Conservation (phyloP, 129 eudicot genomes). For the Chrysanthemum seticuspe region DNA sequence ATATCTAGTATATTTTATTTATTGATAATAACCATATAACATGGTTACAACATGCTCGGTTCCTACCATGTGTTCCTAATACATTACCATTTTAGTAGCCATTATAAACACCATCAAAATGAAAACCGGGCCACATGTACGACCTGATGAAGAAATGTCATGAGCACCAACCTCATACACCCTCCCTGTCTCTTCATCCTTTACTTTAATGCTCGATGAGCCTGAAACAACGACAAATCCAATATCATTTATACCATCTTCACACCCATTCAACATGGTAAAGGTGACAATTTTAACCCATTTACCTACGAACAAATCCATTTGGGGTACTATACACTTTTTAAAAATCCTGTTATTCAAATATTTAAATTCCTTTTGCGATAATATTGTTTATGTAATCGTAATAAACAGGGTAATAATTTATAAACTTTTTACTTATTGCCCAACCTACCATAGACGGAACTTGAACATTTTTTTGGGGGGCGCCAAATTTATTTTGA, state of each 20-base stretch:
- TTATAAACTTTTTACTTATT: not conserved
- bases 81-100: conserved; percentile 26
- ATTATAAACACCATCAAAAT: conserved; percentile 35
- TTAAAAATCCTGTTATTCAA: too few species aligned
- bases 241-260: not conserved
- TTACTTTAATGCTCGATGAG: conserved; percentile 78
- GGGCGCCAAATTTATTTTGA: too few species aligned
- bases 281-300: not conserved
- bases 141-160: conserved; percentile 38
- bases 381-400: too few species aligned
- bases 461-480: too few species aligned
- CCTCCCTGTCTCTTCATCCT: conserved; percentile 60
- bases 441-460: not conserved
- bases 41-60: conserved; percentile 19
- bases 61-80: conserved; percentile 15
- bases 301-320: not conserved
- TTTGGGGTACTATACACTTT: not conserved
- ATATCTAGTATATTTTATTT: conserved; percentile 13
- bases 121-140: conserved; percentile 13
- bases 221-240: conserved; percentile 48
- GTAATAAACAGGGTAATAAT: too few species aligned
- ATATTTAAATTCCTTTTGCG: too few species aligned
- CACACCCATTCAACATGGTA: not conserved
- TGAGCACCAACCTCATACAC: conserved; percentile 66
- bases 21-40: conserved; percentile 4